Evolutionary conservation across 2,329 filamentous ascomycete genomes (phyloP).

Genomic region (Biscogniauxia marginata): DNA sequence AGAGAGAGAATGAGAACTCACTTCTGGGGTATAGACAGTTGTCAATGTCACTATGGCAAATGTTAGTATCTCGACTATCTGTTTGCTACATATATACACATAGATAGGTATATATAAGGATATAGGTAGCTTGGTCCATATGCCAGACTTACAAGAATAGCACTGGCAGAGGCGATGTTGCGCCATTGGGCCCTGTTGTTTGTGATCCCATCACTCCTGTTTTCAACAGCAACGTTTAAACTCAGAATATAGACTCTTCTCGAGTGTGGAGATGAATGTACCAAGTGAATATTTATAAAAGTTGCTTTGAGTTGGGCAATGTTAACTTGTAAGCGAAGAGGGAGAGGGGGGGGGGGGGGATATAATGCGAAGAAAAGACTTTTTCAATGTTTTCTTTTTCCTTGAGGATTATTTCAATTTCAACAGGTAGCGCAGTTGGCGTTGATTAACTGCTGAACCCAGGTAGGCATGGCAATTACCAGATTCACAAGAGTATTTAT

Average conservation of each 20-base stretch:
- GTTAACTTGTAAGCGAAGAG: background rate
- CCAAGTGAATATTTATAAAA: background rate
- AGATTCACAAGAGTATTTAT: background rate
- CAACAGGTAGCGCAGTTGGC: background rate
- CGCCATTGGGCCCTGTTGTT: slow-evolving; percentile 21
- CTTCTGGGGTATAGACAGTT: slow-evolving; percentile 94
- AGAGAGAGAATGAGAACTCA: slow-evolving; percentile 41
- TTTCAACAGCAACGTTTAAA: background rate
- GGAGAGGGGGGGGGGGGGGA: no score
- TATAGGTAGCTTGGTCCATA: background rate
- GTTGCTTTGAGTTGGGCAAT: background rate
- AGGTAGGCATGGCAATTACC: background rate
- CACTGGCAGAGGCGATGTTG: slow-evolving; percentile 31
- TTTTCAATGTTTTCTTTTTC: background rate
- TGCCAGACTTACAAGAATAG: slow-evolving; percentile 43
- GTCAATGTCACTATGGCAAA: slow-evolving; percentile 87
- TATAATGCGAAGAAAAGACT: background rate
- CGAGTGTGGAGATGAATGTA: background rate
- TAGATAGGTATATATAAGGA: no score
- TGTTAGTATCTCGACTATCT: slow-evolving; percentile 18
- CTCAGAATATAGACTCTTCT: background rate
- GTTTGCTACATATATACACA: no score
- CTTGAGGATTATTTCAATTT: no score
- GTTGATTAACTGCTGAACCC: no score
- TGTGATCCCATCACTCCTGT: slow-evolving; percentile 28